Evolutionary conservation across 805 yeast genomes (phyloP).

Genomic region (Candida saitoana): DNA sequence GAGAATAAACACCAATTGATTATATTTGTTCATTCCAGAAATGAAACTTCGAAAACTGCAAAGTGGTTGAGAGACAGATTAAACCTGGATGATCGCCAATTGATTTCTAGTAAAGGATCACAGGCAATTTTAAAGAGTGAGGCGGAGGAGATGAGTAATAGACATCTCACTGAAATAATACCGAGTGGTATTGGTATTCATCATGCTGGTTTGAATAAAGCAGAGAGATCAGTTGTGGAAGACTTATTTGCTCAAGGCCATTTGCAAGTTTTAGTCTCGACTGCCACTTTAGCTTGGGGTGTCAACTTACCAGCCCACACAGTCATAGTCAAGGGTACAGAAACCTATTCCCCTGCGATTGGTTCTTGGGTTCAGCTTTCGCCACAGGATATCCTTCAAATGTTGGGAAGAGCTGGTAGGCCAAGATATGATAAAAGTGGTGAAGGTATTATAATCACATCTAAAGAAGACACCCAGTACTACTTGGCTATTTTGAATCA

Average conservation of each 20-base stretch:
- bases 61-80: conserved; percentile 63
- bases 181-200: conserved; percentile 81
- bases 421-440: conserved; percentile 92
- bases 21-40: conserved; percentile 89
- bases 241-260: conserved; percentile 87
- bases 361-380: conserved; percentile 90
- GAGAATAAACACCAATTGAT: conserved; percentile 73
- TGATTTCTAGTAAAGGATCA: conserved; percentile 52
- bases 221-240: conserved; percentile 74
- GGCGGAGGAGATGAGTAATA: conserved; percentile 50
- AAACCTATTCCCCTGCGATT: conserved; percentile 83
- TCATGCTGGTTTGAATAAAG: conserved; percentile 80
- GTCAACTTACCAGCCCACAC: conserved; percentile 94
- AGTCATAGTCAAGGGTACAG: conserved; percentile 90
- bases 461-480: conserved; percentile 80
- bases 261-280: conserved; percentile 77
- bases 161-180: conserved; percentile 54
- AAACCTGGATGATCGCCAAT: conserved; percentile 48
- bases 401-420: conserved; percentile 98
- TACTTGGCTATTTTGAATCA: conserved; percentile 88
- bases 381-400: conserved; percentile 91
- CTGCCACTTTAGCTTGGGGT: conserved; percentile 97
- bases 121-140: conserved; percentile 62
- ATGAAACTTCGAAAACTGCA: conserved; percentile 86
- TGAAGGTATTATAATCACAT: conserved; percentile 88